Percentiles rank a stretch among this genome's conserved stretches.
phyloP scores from a whole-genome alignment of 139 green algal genomes.

The Chlorella sp. region DNA sequence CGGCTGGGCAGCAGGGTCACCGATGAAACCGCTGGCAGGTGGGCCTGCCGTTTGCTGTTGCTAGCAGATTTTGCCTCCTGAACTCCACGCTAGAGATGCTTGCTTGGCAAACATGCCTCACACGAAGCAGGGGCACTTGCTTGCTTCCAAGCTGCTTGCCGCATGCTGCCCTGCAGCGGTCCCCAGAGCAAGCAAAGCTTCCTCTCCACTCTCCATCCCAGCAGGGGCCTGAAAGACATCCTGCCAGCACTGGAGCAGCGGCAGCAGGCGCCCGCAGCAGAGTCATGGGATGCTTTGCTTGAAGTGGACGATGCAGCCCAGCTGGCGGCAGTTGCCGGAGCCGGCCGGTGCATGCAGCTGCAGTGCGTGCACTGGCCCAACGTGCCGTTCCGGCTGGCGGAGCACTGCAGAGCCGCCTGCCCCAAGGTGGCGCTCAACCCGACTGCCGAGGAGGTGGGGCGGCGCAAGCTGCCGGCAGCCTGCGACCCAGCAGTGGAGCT shows the following conservation, averaged over 20 bases:
- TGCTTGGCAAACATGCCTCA: too few relatives aligned
- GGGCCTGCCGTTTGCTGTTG: background rate
- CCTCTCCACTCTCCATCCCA: too few relatives aligned
- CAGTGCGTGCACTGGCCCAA: constrained; percentile 19
- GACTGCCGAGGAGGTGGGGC: background rate
- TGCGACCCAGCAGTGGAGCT: background rate
- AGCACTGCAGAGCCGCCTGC: background rate
- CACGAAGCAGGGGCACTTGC: too few relatives aligned
- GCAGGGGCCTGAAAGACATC: constrained; percentile 4
- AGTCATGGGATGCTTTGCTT: constrained; percentile 16
- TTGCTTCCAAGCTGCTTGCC: too few relatives aligned
- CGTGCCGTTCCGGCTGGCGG: constrained; percentile 5
- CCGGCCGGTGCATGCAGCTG: constrained; percentile 11
- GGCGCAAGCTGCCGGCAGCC: background rate
- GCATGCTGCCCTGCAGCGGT: too few relatives aligned
- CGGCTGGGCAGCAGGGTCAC: constrained; percentile 25
- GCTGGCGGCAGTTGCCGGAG: background rate
- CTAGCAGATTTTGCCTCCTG: too few relatives aligned
- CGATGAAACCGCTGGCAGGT: background rate
- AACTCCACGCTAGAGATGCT: too few relatives aligned
- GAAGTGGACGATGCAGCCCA: background rate
- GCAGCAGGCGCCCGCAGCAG: background rate
- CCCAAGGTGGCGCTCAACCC: constrained; percentile 31
- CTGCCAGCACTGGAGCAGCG: constrained; percentile 5
- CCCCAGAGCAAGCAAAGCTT: too few relatives aligned